Conservation (phyloP, 1,284 basidiomycete genomes). For the Marasmius tenuissimus region DNA sequence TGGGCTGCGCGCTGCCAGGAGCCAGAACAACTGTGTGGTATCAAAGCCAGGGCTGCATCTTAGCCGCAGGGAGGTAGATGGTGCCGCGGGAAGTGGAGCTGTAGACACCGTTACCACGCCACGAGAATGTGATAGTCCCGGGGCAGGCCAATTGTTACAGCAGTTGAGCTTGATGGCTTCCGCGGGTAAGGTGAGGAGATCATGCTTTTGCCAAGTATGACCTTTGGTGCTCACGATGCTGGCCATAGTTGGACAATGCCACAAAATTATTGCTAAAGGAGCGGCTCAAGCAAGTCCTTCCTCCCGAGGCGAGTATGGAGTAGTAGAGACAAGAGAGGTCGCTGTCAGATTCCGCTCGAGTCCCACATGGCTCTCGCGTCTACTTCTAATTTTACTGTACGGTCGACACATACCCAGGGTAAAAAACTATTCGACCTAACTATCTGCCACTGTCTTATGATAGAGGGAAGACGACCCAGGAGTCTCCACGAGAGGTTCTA, state of each 20-base stretch:
- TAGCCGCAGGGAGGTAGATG: not conserved
- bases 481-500: no score
- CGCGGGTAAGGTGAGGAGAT: not conserved
- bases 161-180: constrained; percentile 3
- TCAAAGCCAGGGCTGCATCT: constrained; percentile 1
- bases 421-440: no score
- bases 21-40: constrained; percentile 48
- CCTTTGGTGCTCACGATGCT: not conserved
- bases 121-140: constrained; percentile 5
- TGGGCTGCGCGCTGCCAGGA: constrained; percentile 43
- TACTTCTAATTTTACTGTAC: no score
- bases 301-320: not conserved
- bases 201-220: not conserved
- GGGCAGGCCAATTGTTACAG: constrained; percentile 4
- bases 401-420: no score
- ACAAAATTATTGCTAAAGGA: not conserved
- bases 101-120: not conserved
- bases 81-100: not conserved
- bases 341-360: not conserved
- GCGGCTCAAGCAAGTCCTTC: not conserved
- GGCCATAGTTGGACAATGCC: not conserved
- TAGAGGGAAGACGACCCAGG: no score
- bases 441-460: no score
- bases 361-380: no score
- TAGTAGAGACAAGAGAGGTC: not conserved